Evolutionary conservation across 305 asterid genomes (phyloP).

Genomic region (Withania somnifera): DNA sequence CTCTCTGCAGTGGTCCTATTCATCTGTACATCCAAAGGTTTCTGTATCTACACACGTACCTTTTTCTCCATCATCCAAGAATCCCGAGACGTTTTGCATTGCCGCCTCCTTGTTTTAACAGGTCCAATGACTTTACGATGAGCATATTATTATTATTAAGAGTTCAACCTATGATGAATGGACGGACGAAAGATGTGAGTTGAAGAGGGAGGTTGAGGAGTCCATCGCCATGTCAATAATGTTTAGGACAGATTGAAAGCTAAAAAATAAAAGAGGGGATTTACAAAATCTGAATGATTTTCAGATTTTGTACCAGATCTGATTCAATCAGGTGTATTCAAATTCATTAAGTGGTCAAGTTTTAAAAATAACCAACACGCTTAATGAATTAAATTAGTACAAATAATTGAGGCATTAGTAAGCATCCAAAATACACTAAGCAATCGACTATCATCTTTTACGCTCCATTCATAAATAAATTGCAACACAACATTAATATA

Average conservation of each 20-base stretch:
- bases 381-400: too few species aligned
- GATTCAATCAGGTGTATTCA: not conserved
- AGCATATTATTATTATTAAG: not conserved
- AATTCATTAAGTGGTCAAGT: not conserved
- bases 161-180: not conserved
- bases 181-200: not conserved
- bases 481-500: too few species aligned
- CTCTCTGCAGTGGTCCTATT: not conserved
- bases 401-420: too few species aligned
- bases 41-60: too few species aligned
- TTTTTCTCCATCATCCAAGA: not conserved
- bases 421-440: too few species aligned
- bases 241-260: not conserved
- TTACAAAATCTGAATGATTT: not conserved
- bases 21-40: not conserved
- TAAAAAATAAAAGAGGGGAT: not conserved
- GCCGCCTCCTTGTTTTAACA: not conserved
- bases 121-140: not conserved
- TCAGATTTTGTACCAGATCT: not conserved
- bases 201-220: not conserved
- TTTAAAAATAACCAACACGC: too few species aligned
- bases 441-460: too few species aligned
- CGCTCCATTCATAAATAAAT: too few species aligned
- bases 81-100: not conserved
- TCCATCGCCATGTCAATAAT: not conserved